These are phyloP conservation scores for Fusarium poae DNA, from an alignment of 2,329 filamentous ascomycete species.

Conservation along the genomic window DNA sequence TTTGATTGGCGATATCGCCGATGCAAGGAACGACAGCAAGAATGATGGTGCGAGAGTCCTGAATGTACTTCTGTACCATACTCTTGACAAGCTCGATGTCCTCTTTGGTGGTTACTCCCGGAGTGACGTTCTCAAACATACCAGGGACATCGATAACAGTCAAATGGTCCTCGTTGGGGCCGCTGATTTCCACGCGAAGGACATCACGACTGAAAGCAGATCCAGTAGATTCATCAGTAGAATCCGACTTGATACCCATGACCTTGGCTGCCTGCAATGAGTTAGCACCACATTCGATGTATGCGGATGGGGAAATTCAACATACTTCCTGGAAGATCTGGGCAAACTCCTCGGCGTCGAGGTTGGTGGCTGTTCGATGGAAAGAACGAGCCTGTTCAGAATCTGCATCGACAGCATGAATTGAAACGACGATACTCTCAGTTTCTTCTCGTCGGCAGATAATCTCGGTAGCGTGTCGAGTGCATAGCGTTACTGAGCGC, in stretches of 20 bases:
- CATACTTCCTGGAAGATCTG: conserved; percentile 58
- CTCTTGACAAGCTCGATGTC: conserved; percentile 61
- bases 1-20: conserved; percentile 58
- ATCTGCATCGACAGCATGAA: conserved; percentile 47
- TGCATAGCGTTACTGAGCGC: conserved; percentile 60
- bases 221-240: conserved; percentile 25
- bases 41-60: conserved; percentile 62
- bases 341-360: conserved; percentile 51
- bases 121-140: conserved; percentile 57
- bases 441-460: conserved; percentile 56
- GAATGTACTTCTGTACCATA: conserved; percentile 64
- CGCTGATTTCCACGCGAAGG: conserved; percentile 57
- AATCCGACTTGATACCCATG: conserved; percentile 59
- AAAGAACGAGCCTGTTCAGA: conserved; percentile 45
- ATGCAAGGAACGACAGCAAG: conserved; percentile 60
- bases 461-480: conserved; percentile 64
- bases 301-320: rapidly evolving
- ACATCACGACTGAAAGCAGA: conserved; percentile 62
- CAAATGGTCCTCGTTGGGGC: conserved; percentile 61
- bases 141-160: conserved; percentile 69
- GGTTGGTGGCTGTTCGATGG: conserved; percentile 40
- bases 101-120: conserved; percentile 58
- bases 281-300: background rate
- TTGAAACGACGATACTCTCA: conserved; percentile 57
- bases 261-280: conserved; percentile 53